Percentiles rank a stretch among this genome's conserved stretches.
Evolutionary conservation across 345 rosid species (phyloP).

Genomic region (Firmiana major): DNA sequence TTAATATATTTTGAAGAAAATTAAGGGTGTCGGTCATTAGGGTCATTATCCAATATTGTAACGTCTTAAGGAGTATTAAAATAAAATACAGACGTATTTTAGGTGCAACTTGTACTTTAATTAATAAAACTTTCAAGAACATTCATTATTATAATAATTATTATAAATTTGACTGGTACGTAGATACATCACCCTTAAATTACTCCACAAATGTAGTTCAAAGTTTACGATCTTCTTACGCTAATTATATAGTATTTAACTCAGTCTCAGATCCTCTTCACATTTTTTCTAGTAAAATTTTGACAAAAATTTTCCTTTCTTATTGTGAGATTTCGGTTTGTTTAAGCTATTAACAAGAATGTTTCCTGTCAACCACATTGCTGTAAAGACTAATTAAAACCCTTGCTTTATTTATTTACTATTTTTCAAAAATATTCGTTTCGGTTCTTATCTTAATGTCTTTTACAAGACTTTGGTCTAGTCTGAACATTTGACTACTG

Average conservation of each 20-base stretch:
- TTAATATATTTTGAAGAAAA: background rate
- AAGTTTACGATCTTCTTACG: background rate
- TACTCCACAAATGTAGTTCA: background rate
- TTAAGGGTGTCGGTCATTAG: background rate
- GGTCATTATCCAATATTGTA: slow-evolving; percentile 4
- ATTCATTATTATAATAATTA: background rate
- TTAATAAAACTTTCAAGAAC: background rate
- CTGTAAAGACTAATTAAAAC: background rate
- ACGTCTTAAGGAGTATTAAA: background rate
- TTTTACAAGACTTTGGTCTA: background rate
- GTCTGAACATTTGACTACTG: background rate
- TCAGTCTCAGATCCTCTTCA: background rate
- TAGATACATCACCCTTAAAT: background rate
- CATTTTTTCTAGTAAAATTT: background rate
- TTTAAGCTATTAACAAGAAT: background rate
- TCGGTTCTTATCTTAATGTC: background rate
- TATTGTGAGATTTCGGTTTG: background rate
- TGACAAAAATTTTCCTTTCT: background rate
- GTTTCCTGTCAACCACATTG: background rate
- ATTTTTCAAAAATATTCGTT: background rate
- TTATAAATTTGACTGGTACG: background rate
- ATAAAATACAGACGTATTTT: background rate
- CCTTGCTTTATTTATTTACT: background rate
- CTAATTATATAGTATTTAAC: background rate
- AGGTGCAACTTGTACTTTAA: background rate